Evolutionary conservation across 192 early-diverging fungal species (phyloP).

Genomic region (Borealophlyctis nickersoniae): DNA sequence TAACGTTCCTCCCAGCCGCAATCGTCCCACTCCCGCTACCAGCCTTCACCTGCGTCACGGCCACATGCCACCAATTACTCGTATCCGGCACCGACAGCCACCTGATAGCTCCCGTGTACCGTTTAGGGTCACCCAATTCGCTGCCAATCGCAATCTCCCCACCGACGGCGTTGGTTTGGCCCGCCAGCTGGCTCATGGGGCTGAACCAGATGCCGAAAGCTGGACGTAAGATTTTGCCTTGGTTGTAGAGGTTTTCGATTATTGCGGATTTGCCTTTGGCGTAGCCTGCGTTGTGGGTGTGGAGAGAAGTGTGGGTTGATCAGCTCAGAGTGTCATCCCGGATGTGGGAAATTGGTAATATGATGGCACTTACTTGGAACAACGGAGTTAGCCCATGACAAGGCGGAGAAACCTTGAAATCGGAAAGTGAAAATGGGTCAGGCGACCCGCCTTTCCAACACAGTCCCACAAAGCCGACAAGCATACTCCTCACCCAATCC

Average conservation of each 20-base stretch:
- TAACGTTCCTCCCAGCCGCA: constrained; percentile 7
- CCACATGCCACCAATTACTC: constrained; percentile 24
- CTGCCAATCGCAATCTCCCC: constrained; percentile 23
- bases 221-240: constrained; percentile 2
- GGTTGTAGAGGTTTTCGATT: constrained; percentile 23
- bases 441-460: neutral
- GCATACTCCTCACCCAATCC: constrained; percentile 26
- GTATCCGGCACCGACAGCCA: constrained; percentile 22
- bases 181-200: constrained; percentile 8
- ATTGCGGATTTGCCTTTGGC: constrained; percentile 16
- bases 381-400: constrained; percentile 25
- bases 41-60: neutral
- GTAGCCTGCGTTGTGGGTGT: no score
- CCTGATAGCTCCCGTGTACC: constrained; percentile 28
- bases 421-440: neutral
- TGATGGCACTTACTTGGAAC: constrained; percentile 4
- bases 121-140: constrained; percentile 9
- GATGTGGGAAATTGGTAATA: no score
- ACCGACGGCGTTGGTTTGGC: constrained; percentile 6
- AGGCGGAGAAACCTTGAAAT: constrained; percentile 25
- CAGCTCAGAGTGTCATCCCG: no score
- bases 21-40: neutral
- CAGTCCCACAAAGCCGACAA: no score
- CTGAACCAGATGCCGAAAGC: constrained; percentile 25
- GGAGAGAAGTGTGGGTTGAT: no score